Evolutionary conservation across 1,284 basidiomycete genomes (phyloP).

Genomic region (Irpex lacteus): DNA sequence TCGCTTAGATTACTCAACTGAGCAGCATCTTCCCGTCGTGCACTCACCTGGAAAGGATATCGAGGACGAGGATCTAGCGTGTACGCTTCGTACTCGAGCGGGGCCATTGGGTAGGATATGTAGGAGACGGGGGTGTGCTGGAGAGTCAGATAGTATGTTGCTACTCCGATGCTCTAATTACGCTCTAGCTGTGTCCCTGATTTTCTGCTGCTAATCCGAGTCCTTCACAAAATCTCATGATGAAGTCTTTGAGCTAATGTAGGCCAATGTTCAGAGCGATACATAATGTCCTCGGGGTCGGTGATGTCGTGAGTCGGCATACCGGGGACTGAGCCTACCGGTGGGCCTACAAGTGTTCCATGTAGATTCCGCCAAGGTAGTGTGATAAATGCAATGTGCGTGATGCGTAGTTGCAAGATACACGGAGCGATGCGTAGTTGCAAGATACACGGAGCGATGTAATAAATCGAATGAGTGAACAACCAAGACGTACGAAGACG

Average conservation of each 20-base stretch:
- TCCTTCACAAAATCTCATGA: not conserved
- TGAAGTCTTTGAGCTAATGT: not conserved
- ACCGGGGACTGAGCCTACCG: not conserved
- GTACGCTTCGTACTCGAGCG: constrained; percentile 29
- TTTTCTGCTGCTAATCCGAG: no score
- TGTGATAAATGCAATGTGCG: not conserved
- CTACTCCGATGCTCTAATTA: not conserved
- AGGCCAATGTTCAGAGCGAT: not conserved
- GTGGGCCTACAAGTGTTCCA: not conserved
- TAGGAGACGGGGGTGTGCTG: not conserved
- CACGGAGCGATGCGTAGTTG: no score
- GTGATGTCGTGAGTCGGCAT: not conserved
- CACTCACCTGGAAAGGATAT: constrained; percentile 40
- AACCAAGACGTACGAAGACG: not conserved
- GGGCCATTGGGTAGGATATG: not conserved
- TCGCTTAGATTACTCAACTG: not conserved
- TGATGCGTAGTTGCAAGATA: no score
- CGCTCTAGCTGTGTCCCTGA: not conserved
- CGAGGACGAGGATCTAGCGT: constrained; percentile 49
- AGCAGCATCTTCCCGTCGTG: not conserved
- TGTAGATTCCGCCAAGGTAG: not conserved
- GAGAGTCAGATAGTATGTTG: no score
- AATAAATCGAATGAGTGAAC: not conserved
- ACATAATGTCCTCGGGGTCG: not conserved
- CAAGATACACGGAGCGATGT: not conserved